These are phyloP conservation scores for Fistulifera pelliculosa DNA, from an alignment of 108 stramenopile species.

Conservation along the genomic window DNA sequence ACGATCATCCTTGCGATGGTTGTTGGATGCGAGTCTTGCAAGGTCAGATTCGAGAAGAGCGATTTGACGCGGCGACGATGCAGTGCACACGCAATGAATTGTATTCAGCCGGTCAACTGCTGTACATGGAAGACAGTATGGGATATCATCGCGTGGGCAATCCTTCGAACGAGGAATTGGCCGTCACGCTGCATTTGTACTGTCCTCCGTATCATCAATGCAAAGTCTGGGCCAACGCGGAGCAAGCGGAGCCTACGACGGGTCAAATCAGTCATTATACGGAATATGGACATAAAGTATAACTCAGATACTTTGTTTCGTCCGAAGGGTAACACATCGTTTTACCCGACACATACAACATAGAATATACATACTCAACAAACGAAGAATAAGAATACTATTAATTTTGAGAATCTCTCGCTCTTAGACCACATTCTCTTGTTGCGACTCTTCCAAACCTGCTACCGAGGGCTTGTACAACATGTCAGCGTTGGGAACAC, in stretches of 20 bases:
- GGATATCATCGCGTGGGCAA: slow-evolving; percentile 88
- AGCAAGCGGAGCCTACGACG: too few relatives aligned
- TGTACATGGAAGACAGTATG: slow-evolving; percentile 73
- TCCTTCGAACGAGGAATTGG: slow-evolving; percentile 19
- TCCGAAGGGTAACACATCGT: too few relatives aligned
- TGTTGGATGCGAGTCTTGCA: slow-evolving; percentile 76
- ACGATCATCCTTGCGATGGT: slow-evolving; percentile 83
- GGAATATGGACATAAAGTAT: too few relatives aligned
- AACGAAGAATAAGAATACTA: too few relatives aligned
- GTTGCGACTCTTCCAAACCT: slow-evolving; percentile 27
- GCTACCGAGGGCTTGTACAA: slow-evolving; percentile 56
- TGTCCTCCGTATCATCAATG: slow-evolving; percentile 76
- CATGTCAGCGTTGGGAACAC: slow-evolving; percentile 40
- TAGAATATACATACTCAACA: too few relatives aligned
- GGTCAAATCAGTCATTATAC: too few relatives aligned
- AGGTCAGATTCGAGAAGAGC: slow-evolving; percentile 52
- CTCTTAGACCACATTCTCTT: slow-evolving; percentile 1
- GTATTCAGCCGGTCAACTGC: slow-evolving; percentile 32
- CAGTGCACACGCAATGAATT: slow-evolving; percentile 26
- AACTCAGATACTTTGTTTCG: too few relatives aligned
- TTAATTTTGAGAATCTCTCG: too few relatives aligned
- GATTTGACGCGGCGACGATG: slow-evolving; percentile 30
- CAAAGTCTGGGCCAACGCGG: slow-evolving; percentile 45
- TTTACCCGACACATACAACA: too few relatives aligned
- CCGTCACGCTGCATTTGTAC: slow-evolving; percentile 85